phyloP scores from a whole-genome alignment of 352 stramenopile genomes.

The Globisporangium abappressorium region DNA sequence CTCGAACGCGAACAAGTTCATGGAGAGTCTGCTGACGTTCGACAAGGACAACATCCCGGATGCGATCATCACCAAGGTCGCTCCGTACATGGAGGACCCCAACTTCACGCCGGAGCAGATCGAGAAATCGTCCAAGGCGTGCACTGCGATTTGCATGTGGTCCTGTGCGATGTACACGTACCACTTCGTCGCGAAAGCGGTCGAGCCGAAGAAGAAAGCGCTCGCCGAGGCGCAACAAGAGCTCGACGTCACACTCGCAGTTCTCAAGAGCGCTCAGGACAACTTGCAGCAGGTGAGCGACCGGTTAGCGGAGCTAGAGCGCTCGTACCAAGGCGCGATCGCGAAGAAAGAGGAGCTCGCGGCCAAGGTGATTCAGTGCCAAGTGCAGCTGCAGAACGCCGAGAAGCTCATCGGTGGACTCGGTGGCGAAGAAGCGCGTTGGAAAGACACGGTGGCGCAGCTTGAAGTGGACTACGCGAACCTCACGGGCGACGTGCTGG shows the following conservation, averaged over 20 bases:
- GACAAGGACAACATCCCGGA: slow-evolving; percentile 94
- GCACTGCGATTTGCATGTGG: slow-evolving; percentile 91
- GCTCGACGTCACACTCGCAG: slow-evolving; percentile 46
- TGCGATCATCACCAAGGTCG: slow-evolving; percentile 78
- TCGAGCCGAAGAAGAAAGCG: slow-evolving; percentile 75
- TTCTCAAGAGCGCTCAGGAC: slow-evolving; percentile 53
- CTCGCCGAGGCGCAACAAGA: slow-evolving; percentile 58
- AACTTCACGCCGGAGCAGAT: slow-evolving; percentile 91
- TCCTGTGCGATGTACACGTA: slow-evolving; percentile 83
- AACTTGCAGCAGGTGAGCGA: slow-evolving; percentile 83
- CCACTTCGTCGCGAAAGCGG: slow-evolving; percentile 77
- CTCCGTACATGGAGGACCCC: slow-evolving; percentile 85
- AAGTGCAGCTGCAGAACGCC: slow-evolving; percentile 88
- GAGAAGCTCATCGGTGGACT: slow-evolving; percentile 82
- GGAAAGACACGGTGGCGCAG: slow-evolving; percentile 80
- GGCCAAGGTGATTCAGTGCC: slow-evolving; percentile 86
- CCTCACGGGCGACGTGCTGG: slow-evolving; percentile 81
- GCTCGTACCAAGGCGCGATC: slow-evolving; percentile 80
- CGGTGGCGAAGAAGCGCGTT: slow-evolving; percentile 80
- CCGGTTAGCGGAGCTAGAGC: slow-evolving; percentile 80
- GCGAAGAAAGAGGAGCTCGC: slow-evolving; percentile 91
- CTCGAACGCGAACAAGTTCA: slow-evolving; percentile 91
- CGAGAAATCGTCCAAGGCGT: slow-evolving; percentile 90
- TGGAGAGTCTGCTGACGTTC: slow-evolving; percentile 86
- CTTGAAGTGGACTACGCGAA: slow-evolving; percentile 75